Base-by-base conservation (phyloP, 2,329 filamentous ascomycete genomes). In the Colletotrichum incanum region DNA sequence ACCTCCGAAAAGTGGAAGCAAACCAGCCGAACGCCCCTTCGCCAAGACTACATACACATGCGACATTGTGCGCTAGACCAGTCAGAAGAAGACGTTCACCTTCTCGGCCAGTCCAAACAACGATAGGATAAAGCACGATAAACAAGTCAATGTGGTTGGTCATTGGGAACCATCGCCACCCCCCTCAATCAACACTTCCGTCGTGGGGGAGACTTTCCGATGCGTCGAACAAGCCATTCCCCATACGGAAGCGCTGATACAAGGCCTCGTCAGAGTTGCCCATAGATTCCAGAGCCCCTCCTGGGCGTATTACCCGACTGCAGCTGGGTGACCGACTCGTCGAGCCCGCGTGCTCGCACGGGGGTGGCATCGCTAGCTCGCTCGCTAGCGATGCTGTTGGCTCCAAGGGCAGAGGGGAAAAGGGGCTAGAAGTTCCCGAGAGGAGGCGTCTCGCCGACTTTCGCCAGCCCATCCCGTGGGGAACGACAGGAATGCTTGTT, bases 21-120 rank as follows among this genome's bases (percentile, higher is more conserved):
- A 18, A 2, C 37, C 47, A 34, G 45, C 34, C 23, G 28, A 41
- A n/a, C 20, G 20, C 23, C 59, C 26, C n/a, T n/a, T 45, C 23
- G 58, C 65, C 50, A 64, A 69, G 69, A 50, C n/a, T 6, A 61
- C 31, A 47, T 45, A 60, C 65, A 54, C 56, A 49, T 59, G 45
- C 26, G 47, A 54, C 37, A 52, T 37, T 37, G 16, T 34, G 47
- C 28, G 41, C 43, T 43, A 11, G 65, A 20, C 58, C 65, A 63
- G 60, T 50, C 60, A 39, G n/a, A 56, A 64, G 60, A 65, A 16
- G 31, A 55, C 14, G 16, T 6, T 43, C 54, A n/a, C 31, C 54
- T 43, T 50, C 50, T 39, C n/a, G 45, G 12, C 39, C 54, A 31
- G 9, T 18, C 61, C 52, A 26, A 18, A 39, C 50, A 49, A 41